phyloP scores from a whole-genome alignment of 192 early-diverging fungal genomes.

The Paraglomus brasilianum region DNA sequence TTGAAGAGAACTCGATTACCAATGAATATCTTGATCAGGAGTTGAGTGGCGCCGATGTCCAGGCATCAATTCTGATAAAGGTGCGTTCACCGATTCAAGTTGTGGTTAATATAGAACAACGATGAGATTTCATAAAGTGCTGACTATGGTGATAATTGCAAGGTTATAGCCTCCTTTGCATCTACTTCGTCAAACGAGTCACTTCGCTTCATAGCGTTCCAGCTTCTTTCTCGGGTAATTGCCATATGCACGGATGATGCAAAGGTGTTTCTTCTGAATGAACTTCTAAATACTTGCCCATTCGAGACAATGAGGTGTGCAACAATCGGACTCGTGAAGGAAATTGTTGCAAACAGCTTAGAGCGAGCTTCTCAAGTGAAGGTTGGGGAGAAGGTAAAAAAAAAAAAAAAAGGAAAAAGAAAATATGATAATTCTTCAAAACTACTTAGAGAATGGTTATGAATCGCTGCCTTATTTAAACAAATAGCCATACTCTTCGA shows the following conservation, averaged over 20 bases:
- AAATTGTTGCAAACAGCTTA: conserved; percentile 41
- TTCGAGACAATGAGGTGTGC: conserved; percentile 50
- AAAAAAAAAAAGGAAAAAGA: too few relatives aligned
- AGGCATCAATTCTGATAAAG: too few relatives aligned
- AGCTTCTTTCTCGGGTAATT: conserved; percentile 38
- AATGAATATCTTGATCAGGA: neutral
- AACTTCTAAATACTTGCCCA: conserved; percentile 44
- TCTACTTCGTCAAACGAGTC: conserved; percentile 39
- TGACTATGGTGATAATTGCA: conserved; percentile 19
- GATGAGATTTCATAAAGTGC: too few relatives aligned
- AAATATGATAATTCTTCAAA: neutral
- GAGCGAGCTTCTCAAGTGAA: conserved; percentile 19
- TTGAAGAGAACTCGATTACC: conserved; percentile 18
- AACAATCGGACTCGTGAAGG: conserved; percentile 47
- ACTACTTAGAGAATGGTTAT: too few relatives aligned
- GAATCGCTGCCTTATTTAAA: neutral
- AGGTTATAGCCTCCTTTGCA: conserved; percentile 43
- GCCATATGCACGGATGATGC: conserved; percentile 42
- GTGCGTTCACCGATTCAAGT: too few relatives aligned
- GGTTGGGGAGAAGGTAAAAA: conserved; percentile 26
- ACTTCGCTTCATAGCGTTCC: conserved; percentile 43
- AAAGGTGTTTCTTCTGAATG: conserved; percentile 40
- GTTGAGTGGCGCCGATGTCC: neutral
- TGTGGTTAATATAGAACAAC: too few relatives aligned
- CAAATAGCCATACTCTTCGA: conserved; percentile 8